phyloP scores from a whole-genome alignment of 2,329 filamentous ascomycete species.

The Colletotrichum sp. region DNA sequence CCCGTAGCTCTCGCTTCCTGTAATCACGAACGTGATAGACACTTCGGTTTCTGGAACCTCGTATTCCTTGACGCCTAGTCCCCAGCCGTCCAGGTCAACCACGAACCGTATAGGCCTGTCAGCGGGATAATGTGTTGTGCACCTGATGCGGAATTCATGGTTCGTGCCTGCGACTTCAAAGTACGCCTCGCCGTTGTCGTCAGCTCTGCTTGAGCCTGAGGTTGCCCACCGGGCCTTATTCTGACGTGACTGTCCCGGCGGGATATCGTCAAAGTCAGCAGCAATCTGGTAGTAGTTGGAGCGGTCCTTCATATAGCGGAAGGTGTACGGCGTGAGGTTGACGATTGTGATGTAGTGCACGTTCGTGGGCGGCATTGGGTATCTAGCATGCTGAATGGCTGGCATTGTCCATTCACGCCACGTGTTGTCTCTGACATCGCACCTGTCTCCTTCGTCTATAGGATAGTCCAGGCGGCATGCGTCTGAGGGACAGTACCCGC shows the following conservation, averaged over 20 bases:
- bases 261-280: conserved; percentile 34
- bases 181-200: conserved; percentile 36
- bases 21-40: conserved; percentile 37
- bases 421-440: not conserved
- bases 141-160: conserved; percentile 33
- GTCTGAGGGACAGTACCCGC: conserved; percentile 46
- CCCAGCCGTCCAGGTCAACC: conserved; percentile 34
- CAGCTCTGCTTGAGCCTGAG: conserved; percentile 17
- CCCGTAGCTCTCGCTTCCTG: conserved; percentile 35
- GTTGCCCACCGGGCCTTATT: conserved; percentile 29
- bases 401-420: not conserved
- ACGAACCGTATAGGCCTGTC: conserved; percentile 29
- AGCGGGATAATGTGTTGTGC: conserved; percentile 33
- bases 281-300: conserved; percentile 35
- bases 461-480: not conserved
- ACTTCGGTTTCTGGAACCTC: conserved; percentile 32
- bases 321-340: conserved; percentile 36
- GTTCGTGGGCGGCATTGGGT: not conserved
- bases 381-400: fast-evolving
- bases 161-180: conserved; percentile 32
- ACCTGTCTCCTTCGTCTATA: not conserved
- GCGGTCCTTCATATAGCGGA: conserved; percentile 23
- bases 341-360: conserved; percentile 35
- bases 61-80: conserved; percentile 37
- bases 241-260: conserved; percentile 34